phyloP scores from a whole-genome alignment of 2,329 filamentous ascomycete genomes.

The Biscogniauxia mediterranea region DNA sequence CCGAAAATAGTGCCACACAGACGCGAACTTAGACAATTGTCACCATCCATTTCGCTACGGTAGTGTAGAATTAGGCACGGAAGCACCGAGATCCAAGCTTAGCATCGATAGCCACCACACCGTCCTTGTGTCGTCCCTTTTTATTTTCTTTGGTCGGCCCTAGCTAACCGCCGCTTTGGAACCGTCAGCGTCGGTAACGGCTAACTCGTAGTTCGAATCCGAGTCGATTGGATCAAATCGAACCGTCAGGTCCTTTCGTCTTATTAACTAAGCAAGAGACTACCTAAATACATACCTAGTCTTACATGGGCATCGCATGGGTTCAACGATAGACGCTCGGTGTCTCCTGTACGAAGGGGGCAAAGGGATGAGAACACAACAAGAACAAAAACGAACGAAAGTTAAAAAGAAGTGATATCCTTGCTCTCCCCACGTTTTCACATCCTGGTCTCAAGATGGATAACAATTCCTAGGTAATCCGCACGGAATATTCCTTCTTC shows the following conservation, averaged over 20 bases:
- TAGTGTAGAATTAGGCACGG: neutral
- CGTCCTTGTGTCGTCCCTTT: neutral
- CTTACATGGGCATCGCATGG: neutral
- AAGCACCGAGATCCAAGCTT: neutral
- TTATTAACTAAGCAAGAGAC: neutral
- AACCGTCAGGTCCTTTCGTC: neutral
- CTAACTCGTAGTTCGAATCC: neutral
- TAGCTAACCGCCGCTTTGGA: neutral
- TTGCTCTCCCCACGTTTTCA: slow-evolving; percentile 2
- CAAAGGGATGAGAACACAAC: neutral
- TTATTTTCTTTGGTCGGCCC: neutral
- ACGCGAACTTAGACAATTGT: neutral
- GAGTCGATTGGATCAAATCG: neutral
- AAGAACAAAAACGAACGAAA: slow-evolving; percentile 13
- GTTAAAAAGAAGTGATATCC: slow-evolving; percentile 1
- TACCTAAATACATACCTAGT: too few species aligned
- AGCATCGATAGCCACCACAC: neutral
- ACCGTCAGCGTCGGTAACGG: neutral
- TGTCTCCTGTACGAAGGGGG: neutral
- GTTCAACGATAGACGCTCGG: neutral
- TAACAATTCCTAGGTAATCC: neutral
- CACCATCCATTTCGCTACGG: neutral
- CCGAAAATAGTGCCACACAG: neutral
- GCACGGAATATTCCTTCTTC: neutral
- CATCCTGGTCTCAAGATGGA: neutral